Evolutionary conservation across 768 basidiomycete species (phyloP), one percentile per base, ranked within the genome.

Genomic region (Rhodotorula paludigena): DNA sequence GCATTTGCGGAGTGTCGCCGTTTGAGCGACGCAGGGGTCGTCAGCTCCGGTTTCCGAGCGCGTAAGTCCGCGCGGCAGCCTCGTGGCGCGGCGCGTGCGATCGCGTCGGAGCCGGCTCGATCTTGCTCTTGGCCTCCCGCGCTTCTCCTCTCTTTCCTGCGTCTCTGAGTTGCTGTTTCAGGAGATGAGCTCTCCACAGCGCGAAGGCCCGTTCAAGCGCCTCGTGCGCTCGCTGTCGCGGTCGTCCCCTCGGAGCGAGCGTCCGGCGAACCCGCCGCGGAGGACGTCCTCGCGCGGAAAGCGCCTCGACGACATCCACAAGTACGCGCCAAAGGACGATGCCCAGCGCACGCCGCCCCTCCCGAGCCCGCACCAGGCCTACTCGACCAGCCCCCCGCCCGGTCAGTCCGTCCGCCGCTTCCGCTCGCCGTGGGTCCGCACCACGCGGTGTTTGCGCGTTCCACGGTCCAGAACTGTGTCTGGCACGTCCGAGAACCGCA

Each of bases 121-220:
- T 42, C 41, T 18, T n/a, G n/a, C n/a, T n/a, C n/a, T n/a, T n/a
- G 11, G 15, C 41, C 41, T 20, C 3, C 44, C 28, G n/a, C 9
- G 23, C 45, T 28, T 15, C n/a, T n/a, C 47, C n/a, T 25, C n/a
- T 12, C 11, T 25, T 28, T 15, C n/a, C n/a, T 28, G n/a, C n/a
- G 6, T 11, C 28, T 6, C 6, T 1, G 23, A 1, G 9, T 1
- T 25, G 3, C 44, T 48, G 12, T 3, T 20, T 25, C 47, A 28
- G 47, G 12, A 8, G 5, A 64, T 64, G 63, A 57, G 55, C 5
- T 49, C 55, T 14, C 57, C 57, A 12, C 57, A 38, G 35, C 51
- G 49, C 41, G 64, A 65, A 38, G 58, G 58, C 42, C 51, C 64
- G 33, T 65, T 65, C 64, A 58, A 44, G 48, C 57, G 58, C 21